These are phyloP conservation scores for Capronia americana DNA, from an alignment of 2,329 filamentous ascomycete species.

Conservation along the genomic window DNA sequence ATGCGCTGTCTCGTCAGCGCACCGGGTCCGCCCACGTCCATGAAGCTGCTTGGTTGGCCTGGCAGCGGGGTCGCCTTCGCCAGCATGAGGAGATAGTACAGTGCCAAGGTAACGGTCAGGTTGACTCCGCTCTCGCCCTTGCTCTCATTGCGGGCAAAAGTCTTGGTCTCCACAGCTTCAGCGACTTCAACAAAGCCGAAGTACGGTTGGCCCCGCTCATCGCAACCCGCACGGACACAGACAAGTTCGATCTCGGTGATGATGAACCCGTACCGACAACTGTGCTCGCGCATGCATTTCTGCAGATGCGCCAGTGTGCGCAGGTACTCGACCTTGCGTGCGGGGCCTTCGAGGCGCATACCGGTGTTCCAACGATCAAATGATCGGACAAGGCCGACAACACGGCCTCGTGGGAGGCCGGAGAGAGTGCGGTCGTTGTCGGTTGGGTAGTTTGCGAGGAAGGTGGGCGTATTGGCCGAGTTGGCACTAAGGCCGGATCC, in stretches of 20 bases:
- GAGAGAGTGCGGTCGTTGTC: slow-evolving; percentile 57
- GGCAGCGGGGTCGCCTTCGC: slow-evolving; percentile 66
- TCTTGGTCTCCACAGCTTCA: slow-evolving; percentile 61
- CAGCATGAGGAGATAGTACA: slow-evolving; percentile 71
- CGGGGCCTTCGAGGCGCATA: slow-evolving; percentile 84
- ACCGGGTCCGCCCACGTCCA: slow-evolving; percentile 67
- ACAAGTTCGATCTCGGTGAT: slow-evolving; percentile 95
- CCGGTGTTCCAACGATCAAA: slow-evolving; percentile 95
- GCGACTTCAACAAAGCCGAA: slow-evolving; percentile 88
- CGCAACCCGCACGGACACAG: slow-evolving; percentile 78
- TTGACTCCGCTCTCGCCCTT: slow-evolving; percentile 40
- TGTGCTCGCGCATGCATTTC: slow-evolving; percentile 89
- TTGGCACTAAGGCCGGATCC: slow-evolving; percentile 46
- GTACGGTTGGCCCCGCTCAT: slow-evolving; percentile 70
- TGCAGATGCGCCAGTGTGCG: slow-evolving; percentile 85
- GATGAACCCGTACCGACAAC: slow-evolving; percentile 93
- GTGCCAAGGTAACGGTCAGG: slow-evolving; percentile 64
- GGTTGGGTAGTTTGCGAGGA: slow-evolving; percentile 60
- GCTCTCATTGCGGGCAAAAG: slow-evolving; percentile 40
- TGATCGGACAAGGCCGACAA: slow-evolving; percentile 85
- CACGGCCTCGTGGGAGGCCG: slow-evolving; percentile 63
- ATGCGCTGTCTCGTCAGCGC: slow-evolving; percentile 63
- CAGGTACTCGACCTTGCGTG: slow-evolving; percentile 87
- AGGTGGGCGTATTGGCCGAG: slow-evolving; percentile 56
- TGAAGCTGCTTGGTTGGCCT: slow-evolving; percentile 61